These are phyloP conservation scores for Albugo candida DNA, from an alignment of 352 stramenopile species.

Conservation along the genomic window DNA sequence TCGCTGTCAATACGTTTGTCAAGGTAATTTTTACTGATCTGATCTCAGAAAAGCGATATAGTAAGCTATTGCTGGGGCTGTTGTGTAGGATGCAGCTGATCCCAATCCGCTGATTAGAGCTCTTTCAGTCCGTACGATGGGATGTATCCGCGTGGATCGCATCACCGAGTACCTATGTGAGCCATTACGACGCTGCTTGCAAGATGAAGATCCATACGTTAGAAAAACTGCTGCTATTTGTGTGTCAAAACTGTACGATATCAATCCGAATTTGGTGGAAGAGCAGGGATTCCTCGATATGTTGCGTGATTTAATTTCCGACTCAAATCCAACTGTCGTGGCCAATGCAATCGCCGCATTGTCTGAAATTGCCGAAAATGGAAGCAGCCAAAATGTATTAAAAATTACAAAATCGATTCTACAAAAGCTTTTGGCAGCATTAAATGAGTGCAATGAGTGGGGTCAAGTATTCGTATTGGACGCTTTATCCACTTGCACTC, in stretches of 20 bases:
- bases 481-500: slow-evolving; percentile 88
- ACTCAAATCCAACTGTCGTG: slow-evolving; percentile 96
- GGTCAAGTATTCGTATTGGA: slow-evolving; percentile 98
- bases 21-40: slow-evolving; percentile 14
- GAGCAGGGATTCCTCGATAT: slow-evolving; percentile 92
- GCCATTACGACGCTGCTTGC: slow-evolving; percentile 85
- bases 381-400: background rate
- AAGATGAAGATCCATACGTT: slow-evolving; percentile 96
- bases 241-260: slow-evolving; percentile 99
- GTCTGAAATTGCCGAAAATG: slow-evolving; percentile 94
- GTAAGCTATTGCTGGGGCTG: slow-evolving; percentile 10
- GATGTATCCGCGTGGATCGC: slow-evolving; percentile 96
- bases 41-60: background rate
- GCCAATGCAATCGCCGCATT: slow-evolving; percentile 97
- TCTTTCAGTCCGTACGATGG: slow-evolving; percentile 98
- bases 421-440: slow-evolving; percentile 94
- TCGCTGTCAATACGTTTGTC: slow-evolving; percentile 99
- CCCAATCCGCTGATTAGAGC: slow-evolving; percentile 89
- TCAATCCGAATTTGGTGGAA: slow-evolving; percentile 93
- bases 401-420: slow-evolving; percentile 92
- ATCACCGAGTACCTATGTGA: slow-evolving; percentile 99
- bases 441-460: slow-evolving; percentile 99
- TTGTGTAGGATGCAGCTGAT: slow-evolving; percentile 46
- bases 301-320: slow-evolving; percentile 94
- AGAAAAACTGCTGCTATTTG: slow-evolving; percentile 98